Evolutionary conservation across 2,329 filamentous ascomycete genomes (phyloP).

Genomic region (Penicillium griseofulvum): DNA sequence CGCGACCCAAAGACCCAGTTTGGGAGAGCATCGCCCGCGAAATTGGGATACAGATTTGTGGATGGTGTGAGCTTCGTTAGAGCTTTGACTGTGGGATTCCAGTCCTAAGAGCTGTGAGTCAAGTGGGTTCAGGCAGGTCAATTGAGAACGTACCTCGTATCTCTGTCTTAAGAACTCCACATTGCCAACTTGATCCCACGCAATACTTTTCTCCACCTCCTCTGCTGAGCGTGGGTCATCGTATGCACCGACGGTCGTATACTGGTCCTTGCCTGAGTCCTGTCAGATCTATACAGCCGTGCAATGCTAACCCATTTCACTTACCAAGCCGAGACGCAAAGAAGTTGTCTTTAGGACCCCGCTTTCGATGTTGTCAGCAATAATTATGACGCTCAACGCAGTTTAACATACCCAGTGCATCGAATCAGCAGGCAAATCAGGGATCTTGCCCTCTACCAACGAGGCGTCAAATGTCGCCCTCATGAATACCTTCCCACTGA

Average conservation of each 20-base stretch:
- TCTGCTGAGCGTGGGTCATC: conserved; percentile 38
- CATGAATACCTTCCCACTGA: conserved; percentile 48
- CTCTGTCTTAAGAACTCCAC: conserved; percentile 36
- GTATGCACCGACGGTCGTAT: conserved; percentile 45
- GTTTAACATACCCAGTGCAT: conserved; percentile 36
- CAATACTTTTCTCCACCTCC: conserved; percentile 30
- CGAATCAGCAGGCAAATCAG: conserved; percentile 43
- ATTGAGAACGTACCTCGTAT: conserved; percentile 21
- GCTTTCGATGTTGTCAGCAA: conserved; percentile 24
- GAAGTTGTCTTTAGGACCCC: conserved; percentile 44
- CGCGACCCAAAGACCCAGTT: conserved; percentile 43
- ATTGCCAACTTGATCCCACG: conserved; percentile 43
- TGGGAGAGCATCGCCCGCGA: conserved; percentile 40
- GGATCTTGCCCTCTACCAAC: conserved; percentile 39
- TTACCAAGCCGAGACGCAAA: conserved; percentile 46
- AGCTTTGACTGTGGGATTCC: conserved; percentile 44
- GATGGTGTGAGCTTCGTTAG: conserved; percentile 44
- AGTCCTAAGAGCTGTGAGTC: conserved; percentile 34
- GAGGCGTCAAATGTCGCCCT: conserved; percentile 47
- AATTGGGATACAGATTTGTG: conserved; percentile 46
- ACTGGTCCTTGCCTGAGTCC: conserved; percentile 33
- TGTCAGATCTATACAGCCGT: neutral
- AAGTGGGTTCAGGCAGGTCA: neutral
- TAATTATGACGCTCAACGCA: accelerated
- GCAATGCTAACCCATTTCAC: too few species aligned